Evolutionary conservation across 1,284 basidiomycete genomes (phyloP).

Genomic region (Mycena sp.): DNA sequence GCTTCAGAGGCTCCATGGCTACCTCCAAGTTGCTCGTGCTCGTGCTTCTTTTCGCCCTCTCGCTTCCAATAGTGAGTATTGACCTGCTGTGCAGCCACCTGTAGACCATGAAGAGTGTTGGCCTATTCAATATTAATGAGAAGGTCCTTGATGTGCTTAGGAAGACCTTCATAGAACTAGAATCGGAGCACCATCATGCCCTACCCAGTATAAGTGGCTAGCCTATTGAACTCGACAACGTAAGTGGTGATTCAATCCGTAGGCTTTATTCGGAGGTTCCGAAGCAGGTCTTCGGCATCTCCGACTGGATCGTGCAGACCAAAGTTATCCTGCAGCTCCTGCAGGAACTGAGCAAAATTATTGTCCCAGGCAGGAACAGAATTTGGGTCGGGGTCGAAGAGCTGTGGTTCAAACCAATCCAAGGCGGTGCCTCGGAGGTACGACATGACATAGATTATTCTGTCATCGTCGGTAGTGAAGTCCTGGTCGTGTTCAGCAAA

Average conservation of each 20-base stretch:
- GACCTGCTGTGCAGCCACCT: no score
- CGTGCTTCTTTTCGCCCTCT: not conserved
- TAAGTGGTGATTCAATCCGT: no score
- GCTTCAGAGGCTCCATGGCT: no score
- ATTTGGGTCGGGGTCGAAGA: no score
- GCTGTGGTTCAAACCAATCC: not conserved
- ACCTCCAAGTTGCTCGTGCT: no score
- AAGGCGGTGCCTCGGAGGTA: not conserved
- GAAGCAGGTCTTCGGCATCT: no score
- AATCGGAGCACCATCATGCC: not conserved
- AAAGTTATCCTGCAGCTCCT: not conserved
- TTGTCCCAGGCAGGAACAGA: not conserved
- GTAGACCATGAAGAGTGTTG: no score
- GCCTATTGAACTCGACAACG: slow-evolving; percentile 5
- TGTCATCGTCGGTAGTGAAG: not conserved
- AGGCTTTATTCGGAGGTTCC: no score
- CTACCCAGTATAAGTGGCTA: not conserved
- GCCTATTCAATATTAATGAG: not conserved
- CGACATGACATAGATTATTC: not conserved
- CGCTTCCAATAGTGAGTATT: no score
- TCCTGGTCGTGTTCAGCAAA: no score
- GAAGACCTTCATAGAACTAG: slow-evolving; percentile 18
- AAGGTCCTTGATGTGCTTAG: slow-evolving; percentile 17
- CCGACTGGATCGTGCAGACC: no score
- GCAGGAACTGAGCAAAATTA: not conserved